Percentiles rank a stretch among this genome's conserved stretches.
Evolutionary conservation across 306 rosid genomes (phyloP).

Genomic region (Cucurbita ficifolia): DNA sequence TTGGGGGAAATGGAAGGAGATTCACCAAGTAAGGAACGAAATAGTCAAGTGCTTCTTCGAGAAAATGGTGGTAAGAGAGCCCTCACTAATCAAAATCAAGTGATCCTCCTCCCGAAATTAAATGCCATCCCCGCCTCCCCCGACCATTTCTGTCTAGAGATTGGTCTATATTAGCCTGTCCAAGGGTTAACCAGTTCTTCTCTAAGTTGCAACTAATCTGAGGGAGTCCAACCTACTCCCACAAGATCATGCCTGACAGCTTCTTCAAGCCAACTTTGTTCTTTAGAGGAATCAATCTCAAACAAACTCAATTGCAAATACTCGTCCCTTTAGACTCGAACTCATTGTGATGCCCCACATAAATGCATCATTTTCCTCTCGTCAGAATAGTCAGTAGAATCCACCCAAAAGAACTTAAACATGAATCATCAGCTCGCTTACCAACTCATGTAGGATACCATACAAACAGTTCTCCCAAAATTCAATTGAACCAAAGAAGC

Average conservation of each 20-base stretch:
- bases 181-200: neutral
- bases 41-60: neutral
- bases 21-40: neutral
- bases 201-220: neutral
- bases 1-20: neutral
- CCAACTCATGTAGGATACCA: neutral
- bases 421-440: neutral
- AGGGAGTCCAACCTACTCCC: neutral
- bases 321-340: neutral
- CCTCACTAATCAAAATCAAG: too few species aligned
- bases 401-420: neutral
- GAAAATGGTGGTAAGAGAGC: too few species aligned
- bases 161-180: too few species aligned
- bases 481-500: neutral
- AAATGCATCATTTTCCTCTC: neutral
- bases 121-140: too few species aligned
- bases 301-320: neutral
- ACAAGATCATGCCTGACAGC: neutral
- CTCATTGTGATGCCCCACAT: neutral
- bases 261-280: neutral
- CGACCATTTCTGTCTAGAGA: too few species aligned
- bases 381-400: neutral
- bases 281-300: neutral
- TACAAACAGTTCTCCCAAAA: neutral
- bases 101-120: too few species aligned